These are phyloP conservation scores for Tuber magnatum DNA, from an alignment of 495 filamentous ascomycete species.

Conservation along the genomic window DNA sequence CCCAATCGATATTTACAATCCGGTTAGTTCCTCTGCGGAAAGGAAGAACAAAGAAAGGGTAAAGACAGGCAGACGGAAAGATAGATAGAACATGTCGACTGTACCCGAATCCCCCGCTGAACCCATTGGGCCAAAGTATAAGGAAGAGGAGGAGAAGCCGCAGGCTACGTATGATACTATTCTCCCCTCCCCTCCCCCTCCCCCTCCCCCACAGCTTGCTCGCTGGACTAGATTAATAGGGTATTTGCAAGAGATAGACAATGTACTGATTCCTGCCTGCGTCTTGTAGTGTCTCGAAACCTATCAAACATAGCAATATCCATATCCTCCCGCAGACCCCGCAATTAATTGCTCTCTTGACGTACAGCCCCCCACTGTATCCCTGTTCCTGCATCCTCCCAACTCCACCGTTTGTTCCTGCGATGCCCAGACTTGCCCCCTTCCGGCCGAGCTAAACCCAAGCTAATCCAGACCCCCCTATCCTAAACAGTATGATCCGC, in stretches of 20 bases:
- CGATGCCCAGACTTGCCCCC: conserved; percentile 3
- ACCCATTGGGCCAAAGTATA: conserved; percentile 58
- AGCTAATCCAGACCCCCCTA: neutral
- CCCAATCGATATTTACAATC: neutral
- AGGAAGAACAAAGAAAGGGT: conserved; percentile 2
- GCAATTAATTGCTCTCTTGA: conserved; percentile 91
- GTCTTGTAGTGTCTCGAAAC: conserved; percentile 72
- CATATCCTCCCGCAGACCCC: conserved; percentile 86
- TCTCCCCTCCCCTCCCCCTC: too few species aligned
- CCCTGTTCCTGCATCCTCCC: conserved; percentile 27
- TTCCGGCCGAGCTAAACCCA: neutral
- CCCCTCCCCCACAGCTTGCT: neutral
- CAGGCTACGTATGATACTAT: conserved; percentile 50
- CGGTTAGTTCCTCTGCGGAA: conserved; percentile 22
- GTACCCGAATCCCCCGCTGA: conserved; percentile 36
- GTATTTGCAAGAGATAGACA: neutral
- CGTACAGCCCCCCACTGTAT: conserved; percentile 56
- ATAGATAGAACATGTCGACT: conserved; percentile 19
- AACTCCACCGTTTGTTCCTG: neutral
- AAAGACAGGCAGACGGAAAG: conserved; percentile 13
- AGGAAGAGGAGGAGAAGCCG: conserved; percentile 58
- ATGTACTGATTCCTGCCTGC: neutral
- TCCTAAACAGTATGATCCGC: conserved; percentile 71
- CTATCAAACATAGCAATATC: conserved; percentile 76
- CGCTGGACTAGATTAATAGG: neutral